These are phyloP conservation scores for Hirschioporus abietinus DNA, from an alignment of 768 basidiomycete species.

Conservation along the genomic window DNA sequence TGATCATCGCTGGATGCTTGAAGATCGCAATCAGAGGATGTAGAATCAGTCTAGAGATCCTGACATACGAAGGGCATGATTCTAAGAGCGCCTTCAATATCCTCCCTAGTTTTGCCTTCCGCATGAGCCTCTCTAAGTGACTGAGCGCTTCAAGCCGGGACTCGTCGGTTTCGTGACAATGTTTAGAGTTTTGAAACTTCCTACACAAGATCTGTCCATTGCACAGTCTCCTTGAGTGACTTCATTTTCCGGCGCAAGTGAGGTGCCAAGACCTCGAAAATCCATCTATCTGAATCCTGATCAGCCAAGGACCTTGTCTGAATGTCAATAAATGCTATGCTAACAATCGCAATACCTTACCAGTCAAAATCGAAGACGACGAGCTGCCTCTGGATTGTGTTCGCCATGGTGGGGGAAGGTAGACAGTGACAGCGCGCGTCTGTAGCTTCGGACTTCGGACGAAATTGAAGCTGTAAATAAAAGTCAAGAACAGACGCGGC, in stretches of 20 bases:
- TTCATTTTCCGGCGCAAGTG: constrained; percentile 82
- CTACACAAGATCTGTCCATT: constrained; percentile 97
- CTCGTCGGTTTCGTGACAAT: constrained; percentile 3
- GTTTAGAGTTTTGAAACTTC: constrained; percentile 17
- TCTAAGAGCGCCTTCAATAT: constrained; percentile 74
- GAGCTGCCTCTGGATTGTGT: constrained; percentile 52
- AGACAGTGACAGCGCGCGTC: not conserved
- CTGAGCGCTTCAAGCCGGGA: constrained; percentile 42
- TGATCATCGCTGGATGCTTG: constrained; percentile 95
- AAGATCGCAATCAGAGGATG: not conserved
- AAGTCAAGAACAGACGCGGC: not conserved
- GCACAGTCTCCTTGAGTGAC: constrained; percentile 50
- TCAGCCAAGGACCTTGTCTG: constrained; percentile 75
- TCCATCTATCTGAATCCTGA: constrained; percentile 94
- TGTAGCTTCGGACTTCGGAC: not conserved
- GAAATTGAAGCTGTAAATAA: not conserved
- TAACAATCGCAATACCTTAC: constrained; percentile 29
- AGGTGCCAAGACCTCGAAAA: constrained; percentile 83
- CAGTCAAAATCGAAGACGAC: constrained; percentile 98
- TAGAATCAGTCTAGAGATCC: constrained; percentile 1
- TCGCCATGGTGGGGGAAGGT: constrained; percentile 3
- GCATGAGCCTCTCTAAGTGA: constrained; percentile 66
- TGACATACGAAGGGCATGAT: constrained; percentile 83
- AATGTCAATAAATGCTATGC: not conserved
- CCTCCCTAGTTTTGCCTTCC: constrained; percentile 59